Conservation (phyloP, 1,284 basidiomycete species). For the Hymenochaete sp. region DNA sequence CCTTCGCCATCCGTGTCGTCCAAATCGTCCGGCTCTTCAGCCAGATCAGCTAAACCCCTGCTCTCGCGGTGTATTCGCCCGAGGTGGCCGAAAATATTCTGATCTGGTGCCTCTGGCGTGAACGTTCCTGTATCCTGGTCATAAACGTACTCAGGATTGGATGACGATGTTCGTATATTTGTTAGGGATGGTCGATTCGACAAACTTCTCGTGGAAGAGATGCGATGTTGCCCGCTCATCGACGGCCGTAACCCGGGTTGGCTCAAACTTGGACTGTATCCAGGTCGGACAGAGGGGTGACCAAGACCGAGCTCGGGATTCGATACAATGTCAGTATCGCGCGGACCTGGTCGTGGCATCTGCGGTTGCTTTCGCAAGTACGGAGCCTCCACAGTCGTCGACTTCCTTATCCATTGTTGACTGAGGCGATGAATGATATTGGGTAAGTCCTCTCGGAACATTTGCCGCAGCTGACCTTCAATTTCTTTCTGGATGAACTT, state of each 20-base stretch:
- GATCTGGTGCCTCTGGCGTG: conserved; percentile 4
- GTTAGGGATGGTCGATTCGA: conserved; percentile 9
- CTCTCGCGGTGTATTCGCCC: conserved; percentile 59
- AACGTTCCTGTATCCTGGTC: conserved; percentile 11
- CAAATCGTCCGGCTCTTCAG: conserved; percentile 53
- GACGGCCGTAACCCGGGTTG: background rate
- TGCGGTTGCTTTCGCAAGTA: conserved; percentile 49
- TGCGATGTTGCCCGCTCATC: background rate
- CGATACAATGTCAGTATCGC: conserved; percentile 28
- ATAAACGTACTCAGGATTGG: conserved; percentile 4
- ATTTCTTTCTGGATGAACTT: conserved; percentile 96
- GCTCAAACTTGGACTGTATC: too few species aligned
- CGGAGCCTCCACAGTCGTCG: conserved; percentile 72
- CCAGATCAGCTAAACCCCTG: conserved; percentile 70
- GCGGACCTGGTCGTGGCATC: conserved; percentile 23
- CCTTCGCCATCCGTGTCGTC: conserved; percentile 41
- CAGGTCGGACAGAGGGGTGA: background rate
- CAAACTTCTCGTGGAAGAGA: conserved; percentile 8
- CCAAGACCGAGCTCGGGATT: conserved; percentile 22
- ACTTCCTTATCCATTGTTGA: conserved; percentile 81
- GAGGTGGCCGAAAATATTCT: conserved; percentile 50
- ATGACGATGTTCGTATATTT: conserved; percentile 6
- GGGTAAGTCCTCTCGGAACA: conserved; percentile 96
- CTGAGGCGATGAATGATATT: conserved; percentile 94
- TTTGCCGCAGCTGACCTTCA: conserved; percentile 92